Base-by-base conservation (phyloP, 2,329 filamentous ascomycete genomes). In the Trichoderma pleuroti region DNA sequence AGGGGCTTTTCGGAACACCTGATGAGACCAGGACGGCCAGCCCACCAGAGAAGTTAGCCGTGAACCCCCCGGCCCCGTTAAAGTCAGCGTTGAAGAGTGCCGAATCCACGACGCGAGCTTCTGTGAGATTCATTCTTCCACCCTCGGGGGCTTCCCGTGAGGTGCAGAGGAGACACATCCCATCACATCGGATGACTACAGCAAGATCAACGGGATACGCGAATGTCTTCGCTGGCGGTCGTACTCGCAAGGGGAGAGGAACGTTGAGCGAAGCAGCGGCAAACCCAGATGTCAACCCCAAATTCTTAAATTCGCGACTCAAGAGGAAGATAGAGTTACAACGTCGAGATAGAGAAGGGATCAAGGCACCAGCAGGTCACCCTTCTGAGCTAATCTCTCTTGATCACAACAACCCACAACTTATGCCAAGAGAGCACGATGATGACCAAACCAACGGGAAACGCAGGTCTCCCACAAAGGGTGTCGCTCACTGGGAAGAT, bases 211-310 rank as follows among this genome's bases (percentile, higher is more conserved):
- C 12, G 24, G 59, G 56, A 7, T 72, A 69, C 32, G 68, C 68
- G 34, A 88, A 87, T 70, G 81, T 87, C 1, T 87, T 87, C 61
- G 72, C 76, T 8, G 79, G 79, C 11, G 85, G 86, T 2, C 84
- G 79, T 70, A 76, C 74, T 30, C 77, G 74, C 34, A 84, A 81
- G 72, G 74, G 75, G 24, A 79, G 82, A 16, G 56, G 69, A 2
- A 80, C 73, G 14, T 76, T 87, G 4, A 75, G 74, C 16, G 80
- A 84, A 4, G 78, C 69, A 10, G 82, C 84, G 71, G 75, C 75
- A 16, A 83, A 88, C 75, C 74, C 82, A 10, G 79, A 74, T 2
- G 85, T 80, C 72, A 72, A 76, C 1, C 80, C 82, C 0, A 84
- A 81, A 59, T 71, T 82, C 11, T 85, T 87, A 54, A 76, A 68